A percentile compares a stretch with the other conserved stretches of the same genome.
phyloP scores from a whole-genome alignment of 352 stramenopile species.

The Globisporangium ultimum region DNA sequence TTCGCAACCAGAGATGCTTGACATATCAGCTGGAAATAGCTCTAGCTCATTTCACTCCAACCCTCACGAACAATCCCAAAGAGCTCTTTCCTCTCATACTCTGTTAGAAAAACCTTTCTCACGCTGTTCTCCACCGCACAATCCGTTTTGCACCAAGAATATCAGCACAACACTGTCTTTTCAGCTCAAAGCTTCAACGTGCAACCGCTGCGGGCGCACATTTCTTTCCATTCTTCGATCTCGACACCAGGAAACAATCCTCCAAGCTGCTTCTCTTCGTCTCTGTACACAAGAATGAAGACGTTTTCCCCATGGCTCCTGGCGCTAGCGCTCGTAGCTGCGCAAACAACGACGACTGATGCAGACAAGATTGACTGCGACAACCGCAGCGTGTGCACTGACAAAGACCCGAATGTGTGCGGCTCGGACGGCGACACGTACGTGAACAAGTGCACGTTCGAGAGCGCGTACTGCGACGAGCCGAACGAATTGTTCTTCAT shows the following conservation, averaged over 20 bases:
- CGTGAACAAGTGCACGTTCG: conserved; percentile 45
- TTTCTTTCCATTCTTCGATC: conserved; percentile 1
- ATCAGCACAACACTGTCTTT: too few relatives aligned
- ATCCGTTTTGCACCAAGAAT: too few relatives aligned
- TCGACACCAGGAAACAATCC: background rate
- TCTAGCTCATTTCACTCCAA: too few relatives aligned
- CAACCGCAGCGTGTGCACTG: conserved; percentile 15
- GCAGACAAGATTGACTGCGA: conserved; percentile 3
- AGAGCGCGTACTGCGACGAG: conserved; percentile 31
- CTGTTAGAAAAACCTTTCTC: too few relatives aligned
- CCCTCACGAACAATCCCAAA: too few relatives aligned
- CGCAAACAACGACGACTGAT: background rate
- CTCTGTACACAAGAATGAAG: conserved; percentile 2
- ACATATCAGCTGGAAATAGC: too few relatives aligned
- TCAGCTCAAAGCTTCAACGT: too few relatives aligned
- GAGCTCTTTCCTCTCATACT: too few relatives aligned
- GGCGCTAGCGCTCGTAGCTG: background rate
- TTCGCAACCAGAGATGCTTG: too few relatives aligned
- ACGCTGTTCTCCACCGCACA: too few relatives aligned
- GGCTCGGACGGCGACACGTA: conserved; percentile 55
- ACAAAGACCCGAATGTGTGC: conserved; percentile 40
- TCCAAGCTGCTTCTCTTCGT: background rate
- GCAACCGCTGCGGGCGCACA: too few relatives aligned
- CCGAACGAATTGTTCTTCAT: conserved; percentile 21
- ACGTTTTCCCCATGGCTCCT: conserved; percentile 1